These are phyloP conservation scores for Filosporella fistucella DNA, from an alignment of 495 filamentous ascomycete species.

Conservation along the genomic window DNA sequence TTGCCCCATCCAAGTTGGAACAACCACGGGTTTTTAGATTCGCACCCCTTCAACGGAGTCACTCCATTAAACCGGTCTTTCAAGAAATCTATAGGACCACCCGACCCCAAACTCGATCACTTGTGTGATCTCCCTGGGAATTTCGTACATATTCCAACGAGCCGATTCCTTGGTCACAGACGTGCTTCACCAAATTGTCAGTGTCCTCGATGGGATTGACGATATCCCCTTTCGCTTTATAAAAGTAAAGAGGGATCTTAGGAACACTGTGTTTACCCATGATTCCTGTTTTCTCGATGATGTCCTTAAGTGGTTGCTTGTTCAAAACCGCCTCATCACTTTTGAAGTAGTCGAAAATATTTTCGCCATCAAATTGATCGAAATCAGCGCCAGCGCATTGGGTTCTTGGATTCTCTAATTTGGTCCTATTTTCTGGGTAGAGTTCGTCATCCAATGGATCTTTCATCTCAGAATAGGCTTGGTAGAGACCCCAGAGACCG, in stretches of 20 bases:
- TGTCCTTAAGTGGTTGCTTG: constrained; percentile 11
- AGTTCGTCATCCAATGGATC: not conserved
- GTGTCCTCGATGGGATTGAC: constrained; percentile 35
- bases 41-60: not conserved
- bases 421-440: constrained; percentile 16
- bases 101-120: not conserved
- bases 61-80: not conserved
- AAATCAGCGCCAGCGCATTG: constrained; percentile 25
- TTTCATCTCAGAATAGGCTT: not conserved
- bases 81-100: not conserved
- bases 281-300: constrained; percentile 27
- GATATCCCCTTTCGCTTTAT: constrained; percentile 46
- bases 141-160: not conserved
- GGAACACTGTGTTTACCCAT: constrained; percentile 41
- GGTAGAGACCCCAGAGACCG: constrained; percentile 3
- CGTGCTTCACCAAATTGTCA: constrained; percentile 36
- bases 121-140: not conserved
- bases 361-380: constrained; percentile 24
- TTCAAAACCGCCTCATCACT: constrained; percentile 27
- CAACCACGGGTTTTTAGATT: not conserved
- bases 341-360: constrained; percentile 36
- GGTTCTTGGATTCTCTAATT: constrained; percentile 26
- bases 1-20: not conserved
- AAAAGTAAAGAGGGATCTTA: constrained; percentile 39
- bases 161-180: constrained; percentile 27